These are phyloP conservation scores for Elongisporangium prolatum DNA, from an alignment of 352 stramenopile species.

Conservation along the genomic window DNA sequence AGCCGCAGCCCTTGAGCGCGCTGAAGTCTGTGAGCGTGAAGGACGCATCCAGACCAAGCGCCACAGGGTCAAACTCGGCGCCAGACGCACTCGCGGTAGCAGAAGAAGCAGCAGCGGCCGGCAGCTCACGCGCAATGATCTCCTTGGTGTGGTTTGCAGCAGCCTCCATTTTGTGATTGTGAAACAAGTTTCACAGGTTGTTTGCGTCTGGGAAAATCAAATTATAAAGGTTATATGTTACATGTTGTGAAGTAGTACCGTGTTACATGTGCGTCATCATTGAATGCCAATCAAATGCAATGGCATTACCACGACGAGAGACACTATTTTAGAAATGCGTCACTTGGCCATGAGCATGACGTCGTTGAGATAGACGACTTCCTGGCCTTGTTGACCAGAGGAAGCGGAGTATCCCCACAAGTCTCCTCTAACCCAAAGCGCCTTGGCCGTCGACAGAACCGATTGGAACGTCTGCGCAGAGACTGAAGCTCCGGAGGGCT, in stretches of 20 bases:
- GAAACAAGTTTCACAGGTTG: neutral
- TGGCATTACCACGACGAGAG: neutral
- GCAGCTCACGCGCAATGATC: slow-evolving; percentile 62
- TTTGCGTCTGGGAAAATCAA: neutral
- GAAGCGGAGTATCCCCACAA: slow-evolving; percentile 37
- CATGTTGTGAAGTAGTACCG: neutral
- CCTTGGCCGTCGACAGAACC: slow-evolving; percentile 23
- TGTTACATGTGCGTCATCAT: neutral
- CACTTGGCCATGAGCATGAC: slow-evolving; percentile 37
- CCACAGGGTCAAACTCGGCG: slow-evolving; percentile 45
- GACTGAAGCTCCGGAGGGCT: slow-evolving; percentile 33
- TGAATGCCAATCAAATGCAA: neutral
- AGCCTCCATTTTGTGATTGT: slow-evolving; percentile 31
- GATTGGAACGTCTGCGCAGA: slow-evolving; percentile 21
- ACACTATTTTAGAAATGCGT: no score
- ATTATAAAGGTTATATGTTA: neutral
- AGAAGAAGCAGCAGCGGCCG: slow-evolving; percentile 2
- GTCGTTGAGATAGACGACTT: slow-evolving; percentile 75
- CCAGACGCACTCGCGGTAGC: slow-evolving; percentile 3
- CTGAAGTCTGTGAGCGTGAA: slow-evolving; percentile 85
- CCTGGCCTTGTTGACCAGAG: slow-evolving; percentile 37
- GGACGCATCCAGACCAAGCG: slow-evolving; percentile 60
- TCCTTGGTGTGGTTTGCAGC: slow-evolving; percentile 46
- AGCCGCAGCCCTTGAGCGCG: slow-evolving; percentile 94
- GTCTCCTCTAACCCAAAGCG: slow-evolving; percentile 62